Evolutionary conservation across 441 rosid genomes (phyloP), one percentile per base, ranked within the genome.

Genomic region (Arabidopsis hybrid): DNA sequence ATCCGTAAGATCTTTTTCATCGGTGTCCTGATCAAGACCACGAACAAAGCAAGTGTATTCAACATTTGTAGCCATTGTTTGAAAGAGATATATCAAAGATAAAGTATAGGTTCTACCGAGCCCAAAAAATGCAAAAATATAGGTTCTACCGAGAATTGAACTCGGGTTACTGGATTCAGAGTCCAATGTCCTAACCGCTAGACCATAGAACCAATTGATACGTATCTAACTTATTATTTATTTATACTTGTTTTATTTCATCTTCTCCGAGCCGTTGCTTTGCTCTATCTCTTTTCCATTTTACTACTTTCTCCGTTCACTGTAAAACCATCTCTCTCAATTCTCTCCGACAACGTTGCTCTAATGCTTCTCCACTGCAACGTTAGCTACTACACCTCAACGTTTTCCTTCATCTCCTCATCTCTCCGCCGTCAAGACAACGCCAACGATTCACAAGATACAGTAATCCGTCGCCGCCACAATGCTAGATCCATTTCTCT

Each of bases 111-210:
- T 21, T 21, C 26, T 21, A 21, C 42, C 42, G 42, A 63, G 6
- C 10, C 7, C 6, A 63, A 32, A 26, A 50, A 21, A 34, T 16
- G 0, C 1, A 1, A 34, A 21, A 13, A 21, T 0, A 0, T 0
- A 83, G 87, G 83, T 83, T 78, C 84, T 80, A 82, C 84, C 84
- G 87, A 83, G 85, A 71, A 34, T 81, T 83, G 89, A 83, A 81
- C 85, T 83, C 86, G 85, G 86, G 86, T 81, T 85, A 82, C 84
- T 77, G 81, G 82, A 85, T 83, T 83, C 89, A 85, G 83, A 82
- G 85, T 82, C 86, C 82, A 79, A 80, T 78, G 86, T 82, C 87
- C 87, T 82, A 53, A 83, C 87, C 85, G 82, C 89, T 85, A 82
- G 87, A 80, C 87, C 82, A 83, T 82, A 81, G 84, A 73, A 82